A percentile compares a stretch with the other conserved stretches of the same genome.
Evolutionary conservation across 768 basidiomycete species (phyloP).

Genomic region (Rhodotorula kratochvilovae): DNA sequence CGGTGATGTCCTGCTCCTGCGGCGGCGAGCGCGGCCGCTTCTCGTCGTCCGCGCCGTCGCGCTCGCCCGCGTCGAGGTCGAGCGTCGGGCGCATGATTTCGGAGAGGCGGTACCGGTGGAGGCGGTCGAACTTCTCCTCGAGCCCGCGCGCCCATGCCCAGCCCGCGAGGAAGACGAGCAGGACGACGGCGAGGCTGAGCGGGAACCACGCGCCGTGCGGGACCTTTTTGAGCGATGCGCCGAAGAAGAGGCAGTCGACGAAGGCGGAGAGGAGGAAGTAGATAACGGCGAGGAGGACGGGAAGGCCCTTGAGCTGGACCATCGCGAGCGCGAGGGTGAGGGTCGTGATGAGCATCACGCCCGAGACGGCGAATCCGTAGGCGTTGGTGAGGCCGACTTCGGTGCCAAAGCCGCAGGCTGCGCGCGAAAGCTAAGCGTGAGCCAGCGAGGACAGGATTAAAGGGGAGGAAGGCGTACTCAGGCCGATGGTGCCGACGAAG

Average conservation of each 20-base stretch:
- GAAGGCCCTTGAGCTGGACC: constrained; percentile 56
- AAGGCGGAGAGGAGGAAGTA: constrained; percentile 59
- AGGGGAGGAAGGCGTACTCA: constrained; percentile 6
- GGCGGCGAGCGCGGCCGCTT: not conserved
- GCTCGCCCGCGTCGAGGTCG: constrained; percentile 4
- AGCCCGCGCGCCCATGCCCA: constrained; percentile 48
- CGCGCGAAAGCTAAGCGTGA: constrained; percentile 53
- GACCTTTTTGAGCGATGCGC: constrained; percentile 53
- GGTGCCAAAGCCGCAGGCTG: constrained; percentile 57
- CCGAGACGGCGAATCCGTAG: constrained; percentile 62
- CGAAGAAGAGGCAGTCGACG: constrained; percentile 67
- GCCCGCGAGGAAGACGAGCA: constrained; percentile 3
- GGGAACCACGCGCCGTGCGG: constrained; percentile 38
- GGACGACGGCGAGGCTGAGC: constrained; percentile 11
- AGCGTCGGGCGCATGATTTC: constrained; percentile 54
- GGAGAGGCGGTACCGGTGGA: constrained; percentile 56
- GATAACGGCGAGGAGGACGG: constrained; percentile 50
- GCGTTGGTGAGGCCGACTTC: constrained; percentile 46
- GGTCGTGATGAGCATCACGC: constrained; percentile 63
- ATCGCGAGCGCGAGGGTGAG: constrained; percentile 60
- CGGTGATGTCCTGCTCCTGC: not conserved
- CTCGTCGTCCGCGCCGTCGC: not conserved
- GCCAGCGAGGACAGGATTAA: not conserved
- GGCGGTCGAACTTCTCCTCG: constrained; percentile 61
- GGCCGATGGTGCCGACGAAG: constrained; percentile 24